Evolutionary conservation across 129 eudicot genomes (phyloP), one percentile per base, ranked within the genome.

Genomic region (Pulicaria dysenterica): DNA sequence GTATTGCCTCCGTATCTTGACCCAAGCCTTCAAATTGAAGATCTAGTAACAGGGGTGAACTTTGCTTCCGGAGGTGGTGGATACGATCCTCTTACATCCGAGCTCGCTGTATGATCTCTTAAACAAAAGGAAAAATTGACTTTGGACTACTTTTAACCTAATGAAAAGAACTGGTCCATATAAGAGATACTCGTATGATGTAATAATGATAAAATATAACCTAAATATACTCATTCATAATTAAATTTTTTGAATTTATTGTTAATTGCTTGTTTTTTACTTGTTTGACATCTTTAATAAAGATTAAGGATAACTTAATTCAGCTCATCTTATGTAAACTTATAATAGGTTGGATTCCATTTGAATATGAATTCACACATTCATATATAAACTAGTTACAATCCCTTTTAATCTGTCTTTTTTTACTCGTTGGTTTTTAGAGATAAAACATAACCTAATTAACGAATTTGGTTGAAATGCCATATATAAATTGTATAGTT

Each of bases 21-120:
- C 69, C 91, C 89, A 68, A 72, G 49, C 38, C 70, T 92, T 8
- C 46, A 41, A 16, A 67, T 65, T 14, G 73, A 85, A 66, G 98
- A 92, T 77, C 86, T 92, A 62, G 48, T 45, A 17, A 87, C 95
- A 44, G 96, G 98, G 5, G 95, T 92, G 5, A 89, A 87, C 70
- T 92, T 92, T 78, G 96, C 98, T 44, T 89, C 96, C 9, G 96
- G 96, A 51, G 96, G 85, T 46, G 89, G 91, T 37, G 95, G 98
- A 72, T 89, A 77, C 44, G 98, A 92, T 41, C 96, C 96, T 62
- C 75, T 89, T 44, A 92, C 96, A 48, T 83, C 91, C 37, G 83
- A 84, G 44, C 75, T 89, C 14, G 89, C 84, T 76, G 97, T 86
- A 84, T n/a, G 7, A 50, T 6, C 7, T 53, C n/a, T 53, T n/a